Conservation (phyloP, 164 flowering plant species). For the Platanus orientalis region DNA sequence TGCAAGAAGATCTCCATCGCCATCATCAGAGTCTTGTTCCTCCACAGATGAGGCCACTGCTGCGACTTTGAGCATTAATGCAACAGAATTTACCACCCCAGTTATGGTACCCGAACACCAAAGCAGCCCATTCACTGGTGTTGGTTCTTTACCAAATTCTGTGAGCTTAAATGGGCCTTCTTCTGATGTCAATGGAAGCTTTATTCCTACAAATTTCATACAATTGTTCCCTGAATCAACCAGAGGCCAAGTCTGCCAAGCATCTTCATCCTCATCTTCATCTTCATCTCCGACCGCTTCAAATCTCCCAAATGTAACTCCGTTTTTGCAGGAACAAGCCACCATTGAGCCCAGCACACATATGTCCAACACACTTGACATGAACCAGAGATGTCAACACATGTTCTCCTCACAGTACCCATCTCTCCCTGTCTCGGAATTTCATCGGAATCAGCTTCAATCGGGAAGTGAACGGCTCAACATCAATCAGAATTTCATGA, state of each 20-base stretch:
- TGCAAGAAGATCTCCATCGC: slow-evolving; percentile 5
- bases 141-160: slow-evolving; percentile 17
- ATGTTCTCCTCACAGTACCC: too few species aligned
- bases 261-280: slow-evolving; percentile 23
- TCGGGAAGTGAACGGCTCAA: slow-evolving; percentile 29
- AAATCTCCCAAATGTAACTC: slow-evolving; percentile 34
- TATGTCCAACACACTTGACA: slow-evolving; percentile 2
- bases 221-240: slow-evolving; percentile 34
- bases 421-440: slow-evolving; percentile 16
- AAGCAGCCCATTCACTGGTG: neutral
- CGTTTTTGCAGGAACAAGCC: slow-evolving; percentile 39
- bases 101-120: slow-evolving; percentile 9
- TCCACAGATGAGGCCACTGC: slow-evolving; percentile 14
- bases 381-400: too few species aligned
- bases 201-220: slow-evolving; percentile 32
- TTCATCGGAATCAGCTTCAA: slow-evolving; percentile 20
- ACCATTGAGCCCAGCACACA: slow-evolving; percentile 7
- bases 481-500: slow-evolving; percentile 13
- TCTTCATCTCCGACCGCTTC: slow-evolving; percentile 14
- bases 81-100: slow-evolving; percentile 17
- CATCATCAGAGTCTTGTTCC: slow-evolving; percentile 28
- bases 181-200: slow-evolving; percentile 13
- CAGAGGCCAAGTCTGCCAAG: slow-evolving; percentile 20
- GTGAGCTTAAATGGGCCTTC: slow-evolving; percentile 2
- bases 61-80: slow-evolving; percentile 10